These are phyloP conservation scores for Diutina sp. DNA, from an alignment of 1,139 yeast genomes.

Conservation along the genomic window DNA sequence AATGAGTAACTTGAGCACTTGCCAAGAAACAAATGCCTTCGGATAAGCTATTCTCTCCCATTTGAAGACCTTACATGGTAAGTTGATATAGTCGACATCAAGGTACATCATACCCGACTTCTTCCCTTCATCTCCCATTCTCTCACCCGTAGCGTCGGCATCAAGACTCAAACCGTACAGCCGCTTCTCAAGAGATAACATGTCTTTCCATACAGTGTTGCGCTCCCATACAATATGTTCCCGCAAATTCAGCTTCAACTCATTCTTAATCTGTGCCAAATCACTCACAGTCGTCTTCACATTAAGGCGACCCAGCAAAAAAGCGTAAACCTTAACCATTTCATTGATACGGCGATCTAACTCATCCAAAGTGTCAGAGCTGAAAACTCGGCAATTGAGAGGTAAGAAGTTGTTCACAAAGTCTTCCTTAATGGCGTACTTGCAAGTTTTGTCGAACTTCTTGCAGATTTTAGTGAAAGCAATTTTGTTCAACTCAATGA, in stretches of 20 bases:
- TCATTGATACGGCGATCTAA: slow-evolving; percentile 36
- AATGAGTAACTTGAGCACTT: slow-evolving; percentile 29
- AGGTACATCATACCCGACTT: slow-evolving; percentile 14
- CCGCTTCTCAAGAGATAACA: slow-evolving; percentile 77
- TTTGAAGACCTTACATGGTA: slow-evolving; percentile 12
- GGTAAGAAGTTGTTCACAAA: slow-evolving; percentile 36
- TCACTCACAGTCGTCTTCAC: slow-evolving; percentile 17
- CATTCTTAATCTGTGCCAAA: slow-evolving; percentile 44
- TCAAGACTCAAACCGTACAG: slow-evolving; percentile 22
- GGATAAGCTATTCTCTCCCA: slow-evolving; percentile 10
- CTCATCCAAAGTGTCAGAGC: slow-evolving; percentile 25
- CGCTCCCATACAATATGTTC: slow-evolving; percentile 96
- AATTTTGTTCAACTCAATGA: slow-evolving; percentile 67
- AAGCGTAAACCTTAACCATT: slow-evolving; percentile 36
- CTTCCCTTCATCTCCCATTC: slow-evolving; percentile 22
- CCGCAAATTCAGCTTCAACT: slow-evolving; percentile 63
- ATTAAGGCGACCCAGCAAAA: slow-evolving; percentile 21
- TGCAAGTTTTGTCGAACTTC: slow-evolving; percentile 77
- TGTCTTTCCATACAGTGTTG: slow-evolving; percentile 93
- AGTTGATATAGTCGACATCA: slow-evolving; percentile 10
- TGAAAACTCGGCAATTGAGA: slow-evolving; percentile 32
- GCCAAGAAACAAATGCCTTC: slow-evolving; percentile 20
- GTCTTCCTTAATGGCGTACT: slow-evolving; percentile 41
- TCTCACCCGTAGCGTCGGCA: slow-evolving; percentile 13
- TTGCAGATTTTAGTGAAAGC: slow-evolving; percentile 85